Evolutionary conservation across 73 alveolate species (phyloP), one percentile per base, ranked within the genome.

Genomic region (Halteria grandinella): DNA sequence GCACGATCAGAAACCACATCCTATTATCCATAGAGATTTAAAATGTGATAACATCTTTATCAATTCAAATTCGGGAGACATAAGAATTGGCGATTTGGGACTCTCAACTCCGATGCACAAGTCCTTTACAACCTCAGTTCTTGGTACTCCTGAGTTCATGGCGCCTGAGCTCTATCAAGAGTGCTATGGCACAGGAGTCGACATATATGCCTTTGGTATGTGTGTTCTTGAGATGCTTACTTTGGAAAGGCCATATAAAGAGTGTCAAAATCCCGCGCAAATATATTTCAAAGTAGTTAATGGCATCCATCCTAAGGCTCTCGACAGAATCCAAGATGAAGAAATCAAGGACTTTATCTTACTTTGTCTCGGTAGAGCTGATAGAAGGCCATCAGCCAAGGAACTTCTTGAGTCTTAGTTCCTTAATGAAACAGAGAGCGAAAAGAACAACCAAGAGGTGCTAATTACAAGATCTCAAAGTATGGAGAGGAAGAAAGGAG

Each of bases 141-240:
- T 95, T 37, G 99, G 99, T 23, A 97, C 99, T 27, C 96, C 98
- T 25, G 99, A 96, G 87, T 97, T 94, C 90, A 96, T 97, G 92
- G 98, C 99, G 1, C 99, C 99, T 49, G 99, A 97, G 75, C 91
- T 97, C 23, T 96, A 96, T 79, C 95, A 95, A 47, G 99, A 92
- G 79, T 93, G 95, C 85, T 97, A 97, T 75, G 99, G 97, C 4
- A 96, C 97, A 1, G 88, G 91, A 64, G 99, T 95, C 28, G 99
- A 97, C 88, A 97, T 97, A 27, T 97, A 97, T 85, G 98, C 99
- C 44, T 97, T 97, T 54, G 99, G 99, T 11, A 97, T 97, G 98
- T 90, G 98, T 29, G 75, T 97, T 75, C 95, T 97, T 18, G 99
- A 97, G 88, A 95, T 97, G 99, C 87, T 86, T 0, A 97, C 99